phyloP scores from a whole-genome alignment of 805 yeast genomes.

The Saccharomyces paradoxus region DNA sequence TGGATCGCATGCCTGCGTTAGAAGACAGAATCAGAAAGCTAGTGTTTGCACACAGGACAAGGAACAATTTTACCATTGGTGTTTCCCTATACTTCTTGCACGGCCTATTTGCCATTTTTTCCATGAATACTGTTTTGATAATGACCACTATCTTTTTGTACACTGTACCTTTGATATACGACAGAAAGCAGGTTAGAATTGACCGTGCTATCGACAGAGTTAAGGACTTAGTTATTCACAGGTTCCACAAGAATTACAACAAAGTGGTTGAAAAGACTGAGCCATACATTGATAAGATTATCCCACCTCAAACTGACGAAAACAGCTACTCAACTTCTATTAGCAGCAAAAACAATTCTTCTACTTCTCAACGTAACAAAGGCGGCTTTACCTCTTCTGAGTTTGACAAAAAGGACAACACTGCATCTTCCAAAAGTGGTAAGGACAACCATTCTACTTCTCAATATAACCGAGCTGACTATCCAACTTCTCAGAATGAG shows the following conservation, averaged over 20 bases:
- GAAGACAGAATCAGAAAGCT: slow-evolving; percentile 46
- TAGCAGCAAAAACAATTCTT: background rate
- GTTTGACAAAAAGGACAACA: background rate
- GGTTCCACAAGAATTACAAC: slow-evolving; percentile 11
- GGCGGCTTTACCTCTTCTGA: background rate
- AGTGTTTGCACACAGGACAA: slow-evolving; percentile 55
- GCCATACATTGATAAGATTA: slow-evolving; percentile 43
- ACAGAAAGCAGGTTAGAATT: slow-evolving; percentile 62
- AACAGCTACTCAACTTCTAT: background rate
- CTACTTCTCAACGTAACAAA: background rate
- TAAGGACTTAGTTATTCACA: background rate
- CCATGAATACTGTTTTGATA: slow-evolving; percentile 54
- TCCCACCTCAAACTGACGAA: background rate
- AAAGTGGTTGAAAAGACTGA: slow-evolving; percentile 47
- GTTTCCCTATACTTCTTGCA: slow-evolving; percentile 50
- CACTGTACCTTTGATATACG: slow-evolving; percentile 62
- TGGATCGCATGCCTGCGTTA: slow-evolving; percentile 32
- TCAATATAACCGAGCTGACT: background rate
- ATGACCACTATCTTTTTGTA: slow-evolving; percentile 51
- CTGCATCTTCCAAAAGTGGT: background rate
- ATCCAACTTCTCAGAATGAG: background rate
- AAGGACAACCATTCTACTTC: background rate
- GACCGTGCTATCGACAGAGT: slow-evolving; percentile 46
- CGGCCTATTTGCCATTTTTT: slow-evolving; percentile 60
- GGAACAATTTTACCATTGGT: slow-evolving; percentile 58